Percentiles rank a stretch among this genome's conserved stretches.
phyloP scores from a whole-genome alignment of 495 filamentous ascomycete genomes.

The Aspergillus bridgeri region DNA sequence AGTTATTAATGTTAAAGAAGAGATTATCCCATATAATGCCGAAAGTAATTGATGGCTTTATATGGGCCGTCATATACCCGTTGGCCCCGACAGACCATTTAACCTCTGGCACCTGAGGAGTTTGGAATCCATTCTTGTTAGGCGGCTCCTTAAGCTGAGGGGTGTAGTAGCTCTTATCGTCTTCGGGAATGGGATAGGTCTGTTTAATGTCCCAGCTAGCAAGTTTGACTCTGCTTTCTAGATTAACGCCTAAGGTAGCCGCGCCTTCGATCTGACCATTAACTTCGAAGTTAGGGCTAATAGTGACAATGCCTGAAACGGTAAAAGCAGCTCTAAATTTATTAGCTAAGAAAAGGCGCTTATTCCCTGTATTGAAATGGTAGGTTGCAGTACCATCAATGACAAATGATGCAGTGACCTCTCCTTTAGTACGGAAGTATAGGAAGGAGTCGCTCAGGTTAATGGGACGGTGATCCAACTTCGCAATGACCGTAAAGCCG shows the following conservation, averaged over 20 bases:
- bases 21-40: conserved; percentile 6
- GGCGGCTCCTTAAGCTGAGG: not conserved
- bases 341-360: conserved; percentile 7
- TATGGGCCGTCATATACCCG: conserved; percentile 6
- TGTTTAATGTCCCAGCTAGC: conserved; percentile 6
- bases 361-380: conserved; percentile 4
- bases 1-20: not conserved
- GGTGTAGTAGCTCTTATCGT: no score
- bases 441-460: conserved; percentile 8
- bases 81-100: conserved; percentile 1
- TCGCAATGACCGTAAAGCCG: conserved; percentile 1
- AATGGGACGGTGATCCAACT: conserved; percentile 1
- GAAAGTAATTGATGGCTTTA: conserved; percentile 5
- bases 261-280: conserved; percentile 5
- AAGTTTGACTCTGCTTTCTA: conserved; percentile 5
- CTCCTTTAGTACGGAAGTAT: conserved; percentile 6
- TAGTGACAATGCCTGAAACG: conserved; percentile 8
- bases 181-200: conserved; percentile 4
- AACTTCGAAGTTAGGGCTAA: conserved; percentile 8
- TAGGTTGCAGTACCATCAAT: conserved; percentile 3
- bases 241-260: conserved; percentile 2
- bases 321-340: conserved; percentile 9
- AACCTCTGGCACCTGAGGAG: not conserved
- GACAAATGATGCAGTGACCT: conserved; percentile 4
- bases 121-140: not conserved